Evolutionary conservation across 1,139 yeast species (phyloP).

Genomic region (Suhomyces coccinellae): DNA sequence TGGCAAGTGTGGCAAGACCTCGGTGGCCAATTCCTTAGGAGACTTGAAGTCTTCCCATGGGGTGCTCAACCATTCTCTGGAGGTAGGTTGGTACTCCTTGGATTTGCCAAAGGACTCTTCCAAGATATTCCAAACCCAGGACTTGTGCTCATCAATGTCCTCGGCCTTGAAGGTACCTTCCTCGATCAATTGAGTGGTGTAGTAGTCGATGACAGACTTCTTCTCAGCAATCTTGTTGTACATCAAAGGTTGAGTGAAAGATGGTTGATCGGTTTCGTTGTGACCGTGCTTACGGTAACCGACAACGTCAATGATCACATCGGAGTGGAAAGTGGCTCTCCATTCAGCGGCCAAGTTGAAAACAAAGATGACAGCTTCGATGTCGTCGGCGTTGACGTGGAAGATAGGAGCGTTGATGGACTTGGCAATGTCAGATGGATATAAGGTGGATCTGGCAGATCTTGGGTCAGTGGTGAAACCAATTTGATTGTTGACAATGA

Average conservation of each 20-base stretch:
- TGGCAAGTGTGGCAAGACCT: conserved; percentile 93
- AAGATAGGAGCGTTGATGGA: conserved; percentile 95
- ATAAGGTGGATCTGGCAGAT: conserved; percentile 95
- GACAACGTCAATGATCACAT: conserved; percentile 93
- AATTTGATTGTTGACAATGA: conserved; percentile 95
- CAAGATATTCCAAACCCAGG: conserved; percentile 95
- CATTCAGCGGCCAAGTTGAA: conserved; percentile 98
- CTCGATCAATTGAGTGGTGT: conserved; percentile 71
- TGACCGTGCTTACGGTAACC: conserved; percentile 99
- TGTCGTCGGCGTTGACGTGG: conserved; percentile 99
- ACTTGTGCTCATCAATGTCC: conserved; percentile 93
- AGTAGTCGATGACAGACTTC: conserved; percentile 83
- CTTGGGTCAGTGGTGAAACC: conserved; percentile 99
- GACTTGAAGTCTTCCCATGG: conserved; percentile 99
- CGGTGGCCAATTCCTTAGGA: conserved; percentile 95
- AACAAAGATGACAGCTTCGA: conserved; percentile 87
- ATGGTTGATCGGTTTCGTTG: conserved; percentile 98
- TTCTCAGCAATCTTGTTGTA: conserved; percentile 87
- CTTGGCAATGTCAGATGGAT: conserved; percentile 97
- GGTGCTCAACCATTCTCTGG: conserved; percentile 97
- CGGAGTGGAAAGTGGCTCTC: conserved; percentile 96
- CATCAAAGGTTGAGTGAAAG: conserved; percentile 98
- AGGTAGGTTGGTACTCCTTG: conserved; percentile 86
- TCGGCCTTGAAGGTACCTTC: conserved; percentile 89
- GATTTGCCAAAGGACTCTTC: conserved; percentile 88